Conservation (phyloP, 2,329 filamentous ascomycete genomes). For the Colletotrichum caudatum region DNA sequence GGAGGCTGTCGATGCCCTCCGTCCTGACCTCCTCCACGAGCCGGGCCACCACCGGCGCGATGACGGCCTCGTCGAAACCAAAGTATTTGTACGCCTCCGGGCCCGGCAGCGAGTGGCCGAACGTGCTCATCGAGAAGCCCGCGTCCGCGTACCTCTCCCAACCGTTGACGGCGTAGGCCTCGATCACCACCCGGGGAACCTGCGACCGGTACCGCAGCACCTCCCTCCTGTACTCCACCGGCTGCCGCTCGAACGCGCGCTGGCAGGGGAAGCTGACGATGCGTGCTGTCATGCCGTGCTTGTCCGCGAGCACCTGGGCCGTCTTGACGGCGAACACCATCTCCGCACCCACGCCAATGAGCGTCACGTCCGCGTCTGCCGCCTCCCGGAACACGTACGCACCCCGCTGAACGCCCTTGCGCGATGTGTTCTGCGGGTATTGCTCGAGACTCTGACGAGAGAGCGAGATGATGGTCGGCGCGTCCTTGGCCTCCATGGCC, state of each 20-base stretch:
- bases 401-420: conserved; percentile 57
- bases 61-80: conserved; percentile 60
- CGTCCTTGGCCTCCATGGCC: conserved; percentile 57
- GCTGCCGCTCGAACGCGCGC: conserved; percentile 57
- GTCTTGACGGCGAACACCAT: conserved; percentile 51
- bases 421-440: conserved; percentile 58
- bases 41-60: conserved; percentile 51
- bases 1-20: conserved; percentile 44
- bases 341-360: conserved; percentile 56
- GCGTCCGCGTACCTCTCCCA: conserved; percentile 73
- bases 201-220: conserved; percentile 58
- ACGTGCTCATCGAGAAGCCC: conserved; percentile 63
- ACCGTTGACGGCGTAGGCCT: conserved; percentile 68
- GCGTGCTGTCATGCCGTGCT: conserved; percentile 53
- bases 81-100: conserved; percentile 66
- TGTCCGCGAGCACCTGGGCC: conserved; percentile 53
- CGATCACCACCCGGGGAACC: conserved; percentile 67
- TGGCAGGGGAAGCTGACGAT: conserved; percentile 61
- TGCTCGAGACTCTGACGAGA: conserved; percentile 58
- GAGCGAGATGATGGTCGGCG: conserved; percentile 62
- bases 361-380: conserved; percentile 57
- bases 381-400: conserved; percentile 61
- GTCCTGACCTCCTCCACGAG: conserved; percentile 45
- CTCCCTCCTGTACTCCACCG: conserved; percentile 58
- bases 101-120: conserved; percentile 68